phyloP scores from a whole-genome alignment of 192 early-diverging fungal species.

The Umbelopsis ramanniana region DNA sequence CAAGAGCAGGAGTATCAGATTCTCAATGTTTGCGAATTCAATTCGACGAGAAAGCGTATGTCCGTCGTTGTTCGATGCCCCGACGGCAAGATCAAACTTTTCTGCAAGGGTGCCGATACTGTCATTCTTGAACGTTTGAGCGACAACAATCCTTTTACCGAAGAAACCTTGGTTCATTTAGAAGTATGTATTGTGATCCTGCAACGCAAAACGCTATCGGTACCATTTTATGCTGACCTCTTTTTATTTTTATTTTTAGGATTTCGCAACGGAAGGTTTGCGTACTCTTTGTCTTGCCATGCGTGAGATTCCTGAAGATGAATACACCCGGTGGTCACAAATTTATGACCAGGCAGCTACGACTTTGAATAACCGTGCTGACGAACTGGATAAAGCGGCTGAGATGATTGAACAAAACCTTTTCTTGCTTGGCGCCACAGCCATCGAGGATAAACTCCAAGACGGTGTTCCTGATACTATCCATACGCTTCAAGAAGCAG shows the following conservation, averaged over 20 bases:
- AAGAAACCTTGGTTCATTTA: slow-evolving; percentile 71
- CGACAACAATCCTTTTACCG: slow-evolving; percentile 72
- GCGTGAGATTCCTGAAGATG: slow-evolving; percentile 87
- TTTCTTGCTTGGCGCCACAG: slow-evolving; percentile 93
- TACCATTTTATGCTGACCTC: neutral
- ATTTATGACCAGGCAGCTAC: slow-evolving; percentile 89
- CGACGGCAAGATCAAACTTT: slow-evolving; percentile 85
- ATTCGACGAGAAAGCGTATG: slow-evolving; percentile 99
- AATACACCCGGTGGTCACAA: slow-evolving; percentile 83
- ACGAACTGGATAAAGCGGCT: slow-evolving; percentile 89
- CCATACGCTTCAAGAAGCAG: slow-evolving; percentile 91
- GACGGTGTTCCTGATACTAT: slow-evolving; percentile 99
- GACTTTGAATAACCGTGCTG: slow-evolving; percentile 85
- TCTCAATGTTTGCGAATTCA: slow-evolving; percentile 97
- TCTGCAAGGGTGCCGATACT: slow-evolving; percentile 98
- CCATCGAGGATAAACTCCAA: slow-evolving; percentile 98
- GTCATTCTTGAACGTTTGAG: slow-evolving; percentile 93
- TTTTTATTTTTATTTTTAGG: slow-evolving; percentile 40
- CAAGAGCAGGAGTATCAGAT: slow-evolving; percentile 81
- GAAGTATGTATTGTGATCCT: slow-evolving; percentile 47
- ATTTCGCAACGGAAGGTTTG: slow-evolving; percentile 95
- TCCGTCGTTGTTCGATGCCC: slow-evolving; percentile 87
- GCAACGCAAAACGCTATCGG: neutral
- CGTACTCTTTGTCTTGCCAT: slow-evolving; percentile 96
- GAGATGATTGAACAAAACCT: slow-evolving; percentile 95